A percentile compares a stretch with the other conserved stretches of the same genome.
Conservation (phyloP, 768 basidiomycete genomes). For the Gloeostereum incarnatum region DNA sequence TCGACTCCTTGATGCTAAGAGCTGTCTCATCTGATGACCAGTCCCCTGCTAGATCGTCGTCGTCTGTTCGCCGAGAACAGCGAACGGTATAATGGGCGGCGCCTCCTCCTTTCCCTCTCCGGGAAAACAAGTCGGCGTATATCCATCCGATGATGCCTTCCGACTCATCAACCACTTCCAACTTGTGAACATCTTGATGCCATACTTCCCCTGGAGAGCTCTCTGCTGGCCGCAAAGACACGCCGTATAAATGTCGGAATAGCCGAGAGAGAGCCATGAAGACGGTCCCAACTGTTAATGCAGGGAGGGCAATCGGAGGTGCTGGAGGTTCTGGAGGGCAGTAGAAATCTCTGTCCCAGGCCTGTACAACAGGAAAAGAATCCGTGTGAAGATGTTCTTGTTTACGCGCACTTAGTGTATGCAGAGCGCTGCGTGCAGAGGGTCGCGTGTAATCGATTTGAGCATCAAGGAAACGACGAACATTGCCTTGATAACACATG, state of each 20-base stretch:
- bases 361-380: constrained; percentile 59
- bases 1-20: constrained; percentile 34
- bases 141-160: constrained; percentile 88
- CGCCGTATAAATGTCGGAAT: constrained; percentile 82
- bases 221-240: constrained; percentile 66
- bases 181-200: constrained; percentile 81
- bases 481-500: constrained; percentile 51
- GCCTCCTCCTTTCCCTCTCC: constrained; percentile 79
- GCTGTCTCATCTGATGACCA: constrained; percentile 30
- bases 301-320: constrained; percentile 63
- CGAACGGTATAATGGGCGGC: constrained; percentile 98
- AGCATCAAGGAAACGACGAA: constrained; percentile 75
- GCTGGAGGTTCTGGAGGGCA: constrained; percentile 72
- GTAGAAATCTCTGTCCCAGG: constrained; percentile 98
- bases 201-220: constrained; percentile 76
- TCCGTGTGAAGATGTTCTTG: constrained; percentile 57
- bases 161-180: constrained; percentile 88
- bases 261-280: constrained; percentile 88
- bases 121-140: constrained; percentile 85
- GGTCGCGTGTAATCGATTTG: constrained; percentile 75
- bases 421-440: constrained; percentile 66
- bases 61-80: constrained; percentile 86
- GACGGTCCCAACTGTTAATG: constrained; percentile 82
- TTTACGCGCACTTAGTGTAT: constrained; percentile 59
- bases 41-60: constrained; percentile 77